These are phyloP conservation scores for Hypoxylon trugodes DNA, from an alignment of 495 filamentous ascomycete species.

Conservation along the genomic window DNA sequence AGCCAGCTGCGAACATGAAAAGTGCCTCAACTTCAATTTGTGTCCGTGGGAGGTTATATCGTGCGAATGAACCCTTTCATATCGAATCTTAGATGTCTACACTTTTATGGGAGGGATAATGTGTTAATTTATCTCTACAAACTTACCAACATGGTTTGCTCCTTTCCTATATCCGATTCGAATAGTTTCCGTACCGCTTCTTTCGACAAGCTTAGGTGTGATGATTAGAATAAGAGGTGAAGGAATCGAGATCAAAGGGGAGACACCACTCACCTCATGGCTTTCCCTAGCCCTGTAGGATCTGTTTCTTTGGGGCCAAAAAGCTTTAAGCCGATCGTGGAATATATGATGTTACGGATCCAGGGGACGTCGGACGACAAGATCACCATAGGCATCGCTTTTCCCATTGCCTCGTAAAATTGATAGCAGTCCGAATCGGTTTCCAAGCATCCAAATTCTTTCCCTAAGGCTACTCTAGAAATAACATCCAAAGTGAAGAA, in stretches of 20 bases:
- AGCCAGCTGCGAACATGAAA: conserved; percentile 50
- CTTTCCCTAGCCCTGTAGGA: conserved; percentile 49
- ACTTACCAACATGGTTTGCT: conserved; percentile 53
- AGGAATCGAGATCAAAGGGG: no score
- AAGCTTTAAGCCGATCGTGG: conserved; percentile 19
- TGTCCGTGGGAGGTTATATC: conserved; percentile 50
- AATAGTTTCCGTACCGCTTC: conserved; percentile 50
- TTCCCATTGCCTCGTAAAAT: conserved; percentile 62
- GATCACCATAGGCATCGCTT: conserved; percentile 56
- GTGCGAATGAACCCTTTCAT: conserved; percentile 51
- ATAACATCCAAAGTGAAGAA: conserved; percentile 71
- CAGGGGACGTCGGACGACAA: conserved; percentile 39
- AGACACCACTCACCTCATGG: conserved; percentile 56
- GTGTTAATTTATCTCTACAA: neutral
- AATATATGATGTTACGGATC: conserved; percentile 36
- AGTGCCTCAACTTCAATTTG: conserved; percentile 53
- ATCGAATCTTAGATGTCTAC: no score
- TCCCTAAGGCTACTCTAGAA: conserved; percentile 69
- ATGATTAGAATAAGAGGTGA: no score
- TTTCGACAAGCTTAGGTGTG: conserved; percentile 49
- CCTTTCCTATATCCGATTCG: conserved; percentile 19
- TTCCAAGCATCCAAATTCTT: conserved; percentile 68
- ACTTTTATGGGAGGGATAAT: conserved; percentile 17
- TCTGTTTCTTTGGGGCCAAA: conserved; percentile 40
- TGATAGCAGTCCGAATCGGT: conserved; percentile 65